Percentiles rank a stretch among this genome's conserved stretches.
These are phyloP conservation scores for Cydonia oblonga DNA, from an alignment of 331 rosid species.

Conservation along the genomic window DNA sequence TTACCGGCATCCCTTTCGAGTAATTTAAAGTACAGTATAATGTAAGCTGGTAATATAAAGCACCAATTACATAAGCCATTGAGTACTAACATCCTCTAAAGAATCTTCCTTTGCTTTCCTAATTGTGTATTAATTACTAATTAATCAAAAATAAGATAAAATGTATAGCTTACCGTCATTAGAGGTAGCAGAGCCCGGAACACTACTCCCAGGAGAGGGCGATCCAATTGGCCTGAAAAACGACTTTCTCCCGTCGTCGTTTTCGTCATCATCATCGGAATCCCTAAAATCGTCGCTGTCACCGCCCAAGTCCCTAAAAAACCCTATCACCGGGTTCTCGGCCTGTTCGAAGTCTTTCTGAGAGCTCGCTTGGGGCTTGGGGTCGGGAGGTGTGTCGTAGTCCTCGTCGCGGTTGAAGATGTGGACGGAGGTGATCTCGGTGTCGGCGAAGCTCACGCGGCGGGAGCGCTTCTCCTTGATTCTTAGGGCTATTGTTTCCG, in stretches of 20 bases:
- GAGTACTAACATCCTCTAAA: not conserved
- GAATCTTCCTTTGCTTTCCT: not conserved
- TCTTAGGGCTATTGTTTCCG: conserved; percentile 30
- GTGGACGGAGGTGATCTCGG: conserved; percentile 91
- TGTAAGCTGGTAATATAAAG: not conserved
- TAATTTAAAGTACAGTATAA: not conserved
- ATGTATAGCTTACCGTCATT: conserved; percentile 32
- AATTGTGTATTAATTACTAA: not conserved
- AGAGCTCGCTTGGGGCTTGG: conserved; percentile 30
- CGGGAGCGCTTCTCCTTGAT: conserved; percentile 56
- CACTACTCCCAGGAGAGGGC: conserved; percentile 73
- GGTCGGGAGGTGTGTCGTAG: conserved; percentile 36
- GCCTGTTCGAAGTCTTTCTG: not conserved
- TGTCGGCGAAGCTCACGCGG: conserved; percentile 94
- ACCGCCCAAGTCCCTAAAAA: conserved; percentile 48
- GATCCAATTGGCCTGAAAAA: conserved; percentile 63
- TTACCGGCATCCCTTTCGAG: too few relatives aligned
- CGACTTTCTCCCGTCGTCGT: conserved; percentile 22
- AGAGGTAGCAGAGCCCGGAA: conserved; percentile 45
- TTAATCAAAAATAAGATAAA: not conserved
- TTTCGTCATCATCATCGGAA: conserved; percentile 23
- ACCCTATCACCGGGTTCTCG: conserved; percentile 32
- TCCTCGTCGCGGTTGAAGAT: conserved; percentile 67
- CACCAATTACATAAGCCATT: not conserved
- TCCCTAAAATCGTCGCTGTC: conserved; percentile 43